A percentile compares a stretch with the other conserved stretches of the same genome.
phyloP scores from a whole-genome alignment of 805 yeast species.

The Schwanniomyces yamadae region DNA sequence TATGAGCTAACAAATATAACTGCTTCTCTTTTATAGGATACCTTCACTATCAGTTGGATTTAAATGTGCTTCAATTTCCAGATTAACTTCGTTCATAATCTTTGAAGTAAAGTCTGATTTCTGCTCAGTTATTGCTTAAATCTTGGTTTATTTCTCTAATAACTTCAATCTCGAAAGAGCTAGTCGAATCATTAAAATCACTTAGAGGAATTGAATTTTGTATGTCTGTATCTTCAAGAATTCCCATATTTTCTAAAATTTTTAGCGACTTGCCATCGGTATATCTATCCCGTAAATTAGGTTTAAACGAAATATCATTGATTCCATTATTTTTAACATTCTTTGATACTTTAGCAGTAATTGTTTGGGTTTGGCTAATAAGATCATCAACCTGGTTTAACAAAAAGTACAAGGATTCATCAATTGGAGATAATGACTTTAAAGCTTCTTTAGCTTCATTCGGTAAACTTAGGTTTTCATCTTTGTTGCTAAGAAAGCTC shows the following conservation, averaged over 20 bases:
- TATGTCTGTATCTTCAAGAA: constrained; percentile 8
- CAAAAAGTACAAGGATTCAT: constrained; percentile 47
- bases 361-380: constrained; percentile 24
- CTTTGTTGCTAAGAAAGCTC: constrained; percentile 20
- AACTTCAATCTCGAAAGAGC: constrained; percentile 5
- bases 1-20: too few relatives aligned
- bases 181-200: constrained; percentile 2
- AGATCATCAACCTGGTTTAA: constrained; percentile 43
- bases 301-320: constrained; percentile 23
- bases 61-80: too few relatives aligned
- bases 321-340: constrained; percentile 21
- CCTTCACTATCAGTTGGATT: too few relatives aligned
- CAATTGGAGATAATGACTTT: constrained; percentile 42
- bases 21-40: too few relatives aligned
- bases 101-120: background rate
- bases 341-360: constrained; percentile 24
- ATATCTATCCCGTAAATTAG: constrained; percentile 38
- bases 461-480: constrained; percentile 16
- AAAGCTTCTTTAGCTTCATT: constrained; percentile 24
- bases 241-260: constrained; percentile 27
- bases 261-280: constrained; percentile 37
- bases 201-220: background rate
- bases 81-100: too few relatives aligned
- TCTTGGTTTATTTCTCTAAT: constrained; percentile 6
- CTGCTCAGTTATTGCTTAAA: background rate